Conservation (phyloP, 257 asterid species). For the Solanum bulbocastanum region DNA sequence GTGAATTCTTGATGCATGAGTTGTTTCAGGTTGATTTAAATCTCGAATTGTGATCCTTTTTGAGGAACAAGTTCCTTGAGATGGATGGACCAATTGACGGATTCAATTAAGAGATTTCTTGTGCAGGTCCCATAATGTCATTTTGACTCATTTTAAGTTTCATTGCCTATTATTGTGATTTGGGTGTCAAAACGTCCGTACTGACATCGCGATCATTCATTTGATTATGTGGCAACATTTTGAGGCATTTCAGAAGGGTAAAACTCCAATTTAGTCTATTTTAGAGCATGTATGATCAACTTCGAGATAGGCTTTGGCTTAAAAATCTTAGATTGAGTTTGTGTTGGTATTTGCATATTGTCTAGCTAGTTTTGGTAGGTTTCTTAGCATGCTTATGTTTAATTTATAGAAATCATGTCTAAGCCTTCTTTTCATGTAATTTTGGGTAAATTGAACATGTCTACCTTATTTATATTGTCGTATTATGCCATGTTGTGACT, state of each 20-base stretch:
- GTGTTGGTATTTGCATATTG: not conserved
- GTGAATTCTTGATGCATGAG: no score
- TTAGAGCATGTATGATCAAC: not conserved
- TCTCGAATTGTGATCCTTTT: no score
- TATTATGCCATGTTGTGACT: not conserved
- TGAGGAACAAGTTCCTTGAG: no score
- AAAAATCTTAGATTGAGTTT: not conserved
- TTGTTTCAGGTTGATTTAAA: no score
- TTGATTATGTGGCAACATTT: not conserved
- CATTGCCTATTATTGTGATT: no score
- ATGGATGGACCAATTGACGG: no score
- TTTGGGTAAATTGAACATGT: not conserved
- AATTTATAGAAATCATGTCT: not conserved
- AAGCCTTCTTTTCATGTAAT: not conserved
- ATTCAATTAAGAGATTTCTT: no score
- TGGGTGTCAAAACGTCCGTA: no score
- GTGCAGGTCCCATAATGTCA: no score
- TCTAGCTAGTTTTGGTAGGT: not conserved
- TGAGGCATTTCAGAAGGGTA: not conserved
- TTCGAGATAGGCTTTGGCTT: not conserved
- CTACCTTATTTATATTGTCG: not conserved
- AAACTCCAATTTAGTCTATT: not conserved
- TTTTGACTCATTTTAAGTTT: no score
- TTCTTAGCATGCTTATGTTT: not conserved
- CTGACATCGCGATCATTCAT: no score